Percentiles rank a stretch among this genome's conserved stretches.
Evolutionary conservation across 768 basidiomycete species (phyloP).

Genomic region (Leccinum obscurum): DNA sequence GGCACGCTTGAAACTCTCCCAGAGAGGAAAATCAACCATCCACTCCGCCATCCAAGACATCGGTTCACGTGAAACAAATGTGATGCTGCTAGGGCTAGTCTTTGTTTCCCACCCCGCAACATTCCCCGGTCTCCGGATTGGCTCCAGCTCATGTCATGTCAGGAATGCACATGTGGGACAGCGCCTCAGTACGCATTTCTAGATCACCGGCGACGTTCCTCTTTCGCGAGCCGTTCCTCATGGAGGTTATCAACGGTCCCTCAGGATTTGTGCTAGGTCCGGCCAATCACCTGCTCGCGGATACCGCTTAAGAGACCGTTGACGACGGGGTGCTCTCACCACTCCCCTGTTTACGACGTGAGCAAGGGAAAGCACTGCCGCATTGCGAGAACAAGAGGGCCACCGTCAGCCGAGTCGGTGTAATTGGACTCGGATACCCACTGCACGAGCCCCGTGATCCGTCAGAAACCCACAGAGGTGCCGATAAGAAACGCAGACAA

Average conservation of each 20-base stretch:
- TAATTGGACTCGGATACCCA: background rate
- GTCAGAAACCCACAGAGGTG: background rate
- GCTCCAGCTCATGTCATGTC: slow-evolving; percentile 13
- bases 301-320: background rate
- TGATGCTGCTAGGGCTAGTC: background rate
- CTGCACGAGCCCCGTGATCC: slow-evolving; percentile 5
- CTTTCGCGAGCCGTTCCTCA: slow-evolving; percentile 27
- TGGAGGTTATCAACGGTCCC: slow-evolving; percentile 9
- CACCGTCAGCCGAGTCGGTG: background rate
- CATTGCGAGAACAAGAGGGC: background rate
- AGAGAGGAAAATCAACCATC: background rate
- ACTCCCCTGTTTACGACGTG: slow-evolving; percentile 22
- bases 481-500: background rate
- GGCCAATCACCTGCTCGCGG: background rate
- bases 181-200: slow-evolving; percentile 32
- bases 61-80: background rate
- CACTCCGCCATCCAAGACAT: background rate
- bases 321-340: slow-evolving; percentile 1
- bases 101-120: slow-evolving; percentile 27
- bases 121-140: slow-evolving; percentile 19
- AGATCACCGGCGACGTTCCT: slow-evolving; percentile 6
- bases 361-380: slow-evolving; percentile 5
- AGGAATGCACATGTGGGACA: slow-evolving; percentile 10
- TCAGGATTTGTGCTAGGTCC: background rate
- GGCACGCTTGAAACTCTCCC: slow-evolving; percentile 24